Evolutionary conservation across 2,329 filamentous ascomycete genomes (phyloP).

Genomic region (Botrytis cinerea): DNA sequence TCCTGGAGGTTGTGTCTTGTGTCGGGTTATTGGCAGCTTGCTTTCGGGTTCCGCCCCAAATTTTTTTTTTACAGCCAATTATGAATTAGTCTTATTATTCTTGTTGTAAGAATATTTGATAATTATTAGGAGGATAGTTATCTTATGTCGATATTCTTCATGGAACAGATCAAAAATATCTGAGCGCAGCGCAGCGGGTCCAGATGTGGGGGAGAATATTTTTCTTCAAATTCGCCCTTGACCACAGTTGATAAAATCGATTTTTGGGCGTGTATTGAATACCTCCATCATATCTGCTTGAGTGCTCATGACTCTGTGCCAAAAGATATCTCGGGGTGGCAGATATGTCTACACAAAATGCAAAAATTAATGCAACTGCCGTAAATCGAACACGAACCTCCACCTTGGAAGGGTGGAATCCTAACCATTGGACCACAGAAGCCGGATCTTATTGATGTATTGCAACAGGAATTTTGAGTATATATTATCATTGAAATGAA

Average conservation of each 20-base stretch:
- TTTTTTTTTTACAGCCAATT: rapidly evolving
- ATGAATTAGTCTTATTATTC: background rate
- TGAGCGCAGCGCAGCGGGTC: background rate
- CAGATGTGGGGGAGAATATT: background rate
- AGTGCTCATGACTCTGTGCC: background rate
- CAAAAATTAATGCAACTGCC: background rate
- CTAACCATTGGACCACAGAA: conserved; percentile 19
- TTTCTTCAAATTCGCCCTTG: background rate
- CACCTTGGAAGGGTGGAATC: conserved; percentile 17
- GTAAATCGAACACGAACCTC: conserved; percentile 11
- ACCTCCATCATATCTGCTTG: background rate
- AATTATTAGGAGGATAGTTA: background rate
- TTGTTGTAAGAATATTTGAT: background rate
- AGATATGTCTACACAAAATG: rapidly evolving
- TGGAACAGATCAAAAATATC: background rate
- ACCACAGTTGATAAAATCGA: background rate
- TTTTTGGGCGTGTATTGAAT: too few species aligned
- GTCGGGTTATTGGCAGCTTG: background rate
- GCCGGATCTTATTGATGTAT: background rate
- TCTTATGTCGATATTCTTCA: background rate
- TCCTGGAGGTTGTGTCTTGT: background rate
- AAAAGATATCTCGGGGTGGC: rapidly evolving
- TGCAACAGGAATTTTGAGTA: rapidly evolving
- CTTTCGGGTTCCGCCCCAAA: background rate
- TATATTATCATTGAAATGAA: rapidly evolving